Conservation (phyloP, 768 basidiomycete species). For the Russula earlei region DNA sequence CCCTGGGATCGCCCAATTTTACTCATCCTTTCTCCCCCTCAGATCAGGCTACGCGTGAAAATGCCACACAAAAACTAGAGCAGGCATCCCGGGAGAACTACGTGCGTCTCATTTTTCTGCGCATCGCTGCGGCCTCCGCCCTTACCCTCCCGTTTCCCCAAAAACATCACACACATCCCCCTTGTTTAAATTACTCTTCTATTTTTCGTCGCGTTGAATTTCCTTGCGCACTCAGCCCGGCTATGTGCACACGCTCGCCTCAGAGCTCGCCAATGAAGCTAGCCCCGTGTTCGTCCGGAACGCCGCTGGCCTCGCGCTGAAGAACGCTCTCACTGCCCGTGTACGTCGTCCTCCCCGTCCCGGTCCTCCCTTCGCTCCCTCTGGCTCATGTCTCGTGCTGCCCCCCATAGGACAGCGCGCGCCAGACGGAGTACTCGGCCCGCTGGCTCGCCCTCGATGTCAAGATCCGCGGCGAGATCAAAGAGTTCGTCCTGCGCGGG, state of each 20-base stretch:
- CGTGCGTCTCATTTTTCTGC: slow-evolving; percentile 59
- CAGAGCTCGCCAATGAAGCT: slow-evolving; percentile 71
- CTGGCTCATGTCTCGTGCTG: slow-evolving; percentile 9
- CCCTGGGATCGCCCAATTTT: not conserved
- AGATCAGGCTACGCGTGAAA: slow-evolving; percentile 88
- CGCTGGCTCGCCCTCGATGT: slow-evolving; percentile 75
- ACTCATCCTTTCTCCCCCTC: slow-evolving; percentile 17
- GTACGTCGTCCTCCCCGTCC: slow-evolving; percentile 39
- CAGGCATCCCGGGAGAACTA: slow-evolving; percentile 81
- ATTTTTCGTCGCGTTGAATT: not conserved
- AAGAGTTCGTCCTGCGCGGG: slow-evolving; percentile 75
- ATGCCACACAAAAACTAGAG: slow-evolving; percentile 87
- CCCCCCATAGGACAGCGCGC: slow-evolving; percentile 51
- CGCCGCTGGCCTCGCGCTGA: slow-evolving; percentile 94
- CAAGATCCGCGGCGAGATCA: slow-evolving; percentile 69
- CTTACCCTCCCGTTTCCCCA: slow-evolving; percentile 3
- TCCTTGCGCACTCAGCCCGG: slow-evolving; percentile 52
- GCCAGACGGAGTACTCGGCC: slow-evolving; percentile 65
- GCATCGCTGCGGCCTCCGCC: too few species aligned
- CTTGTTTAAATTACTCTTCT: slow-evolving; percentile 12
- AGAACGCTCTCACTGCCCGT: slow-evolving; percentile 86
- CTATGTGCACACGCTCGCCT: slow-evolving; percentile 86
- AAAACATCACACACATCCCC: slow-evolving; percentile 10
- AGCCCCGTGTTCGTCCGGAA: slow-evolving; percentile 70
- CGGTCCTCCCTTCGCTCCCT: too few species aligned